Evolutionary conservation across 345 rosid genomes (phyloP).

Genomic region (Mercurialis annua): DNA sequence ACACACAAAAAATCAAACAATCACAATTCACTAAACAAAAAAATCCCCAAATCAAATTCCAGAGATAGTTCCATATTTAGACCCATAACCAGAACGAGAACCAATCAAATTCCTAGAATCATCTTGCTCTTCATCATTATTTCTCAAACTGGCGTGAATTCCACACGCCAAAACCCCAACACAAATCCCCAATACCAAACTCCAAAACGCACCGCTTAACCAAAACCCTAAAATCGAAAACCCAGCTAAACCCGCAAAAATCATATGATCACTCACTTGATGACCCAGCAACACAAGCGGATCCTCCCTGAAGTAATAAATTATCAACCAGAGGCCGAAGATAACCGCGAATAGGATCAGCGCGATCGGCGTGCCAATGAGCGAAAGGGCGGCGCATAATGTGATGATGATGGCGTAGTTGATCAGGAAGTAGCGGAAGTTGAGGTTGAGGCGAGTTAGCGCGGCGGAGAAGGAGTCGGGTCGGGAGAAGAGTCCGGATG

Average conservation of each 20-base stretch:
- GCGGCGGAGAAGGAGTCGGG: slow-evolving; percentile 27
- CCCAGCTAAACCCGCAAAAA: slow-evolving; percentile 27
- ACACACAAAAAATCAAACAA: slow-evolving; percentile 8
- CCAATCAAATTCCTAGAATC: slow-evolving; percentile 26
- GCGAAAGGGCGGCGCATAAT: slow-evolving; percentile 30
- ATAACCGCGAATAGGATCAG: slow-evolving; percentile 29
- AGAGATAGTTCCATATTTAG: slow-evolving; percentile 15
- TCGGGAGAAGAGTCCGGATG: slow-evolving; percentile 25
- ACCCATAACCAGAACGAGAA: slow-evolving; percentile 6
- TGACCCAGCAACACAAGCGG: slow-evolving; percentile 34
- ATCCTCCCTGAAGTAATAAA: slow-evolving; percentile 41
- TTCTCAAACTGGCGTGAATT: slow-evolving; percentile 31
- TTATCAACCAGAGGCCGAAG: slow-evolving; percentile 36
- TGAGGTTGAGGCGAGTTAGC: slow-evolving; percentile 23
- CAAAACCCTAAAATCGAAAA: slow-evolving; percentile 34
- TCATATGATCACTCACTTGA: slow-evolving; percentile 28
- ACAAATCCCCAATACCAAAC: slow-evolving; percentile 29
- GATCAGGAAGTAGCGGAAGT: slow-evolving; percentile 34
- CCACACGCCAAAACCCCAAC: slow-evolving; percentile 29
- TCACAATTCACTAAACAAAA: background rate
- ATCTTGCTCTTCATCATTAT: slow-evolving; percentile 29
- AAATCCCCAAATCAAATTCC: slow-evolving; percentile 10
- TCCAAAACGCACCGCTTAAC: slow-evolving; percentile 26
- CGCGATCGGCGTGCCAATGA: slow-evolving; percentile 28
- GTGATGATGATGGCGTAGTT: slow-evolving; percentile 40